These are phyloP conservation scores for Penicillium sp. DNA, from an alignment of 2,329 filamentous ascomycete species.

Conservation along the genomic window DNA sequence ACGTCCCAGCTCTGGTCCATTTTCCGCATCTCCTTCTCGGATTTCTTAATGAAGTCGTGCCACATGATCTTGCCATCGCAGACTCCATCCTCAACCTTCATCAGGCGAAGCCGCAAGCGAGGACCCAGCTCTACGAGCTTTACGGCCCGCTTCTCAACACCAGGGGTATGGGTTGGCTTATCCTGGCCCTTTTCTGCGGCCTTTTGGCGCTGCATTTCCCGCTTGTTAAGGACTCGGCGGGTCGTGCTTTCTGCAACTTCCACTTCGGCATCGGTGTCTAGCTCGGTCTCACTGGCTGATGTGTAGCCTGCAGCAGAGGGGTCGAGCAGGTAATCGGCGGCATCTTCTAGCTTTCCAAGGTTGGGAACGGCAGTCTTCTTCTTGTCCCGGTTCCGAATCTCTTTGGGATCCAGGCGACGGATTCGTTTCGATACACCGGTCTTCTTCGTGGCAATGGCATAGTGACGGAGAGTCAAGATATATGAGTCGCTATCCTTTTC, in stretches of 20 bases:
- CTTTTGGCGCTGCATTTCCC: slow-evolving; percentile 51
- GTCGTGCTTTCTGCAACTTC: slow-evolving; percentile 66
- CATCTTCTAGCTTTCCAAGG: slow-evolving; percentile 84
- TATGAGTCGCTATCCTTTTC: slow-evolving; percentile 63
- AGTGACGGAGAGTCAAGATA: slow-evolving; percentile 85
- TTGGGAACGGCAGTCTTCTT: slow-evolving; percentile 77
- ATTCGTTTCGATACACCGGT: slow-evolving; percentile 83
- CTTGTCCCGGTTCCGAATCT: slow-evolving; percentile 68
- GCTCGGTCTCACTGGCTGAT: slow-evolving; percentile 87
- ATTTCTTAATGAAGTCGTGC: slow-evolving; percentile 93
- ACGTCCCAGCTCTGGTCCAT: slow-evolving; percentile 84
- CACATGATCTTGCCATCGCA: slow-evolving; percentile 92
- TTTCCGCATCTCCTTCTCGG: slow-evolving; percentile 70
- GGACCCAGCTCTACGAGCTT: slow-evolving; percentile 92
- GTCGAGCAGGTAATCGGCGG: slow-evolving; percentile 91
- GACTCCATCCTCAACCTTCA: slow-evolving; percentile 93
- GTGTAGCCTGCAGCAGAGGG: slow-evolving; percentile 78
- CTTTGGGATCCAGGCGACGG: slow-evolving; percentile 78
- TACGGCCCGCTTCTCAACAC: slow-evolving; percentile 80
- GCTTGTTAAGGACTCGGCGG: slow-evolving; percentile 55
- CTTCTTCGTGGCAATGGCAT: slow-evolving; percentile 87
- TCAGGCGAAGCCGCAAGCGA: slow-evolving; percentile 81
- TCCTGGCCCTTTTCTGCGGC: slow-evolving; percentile 45
- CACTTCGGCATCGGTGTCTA: slow-evolving; percentile 93
- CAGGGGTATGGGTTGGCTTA: slow-evolving; percentile 42